Evolutionary conservation across 2,329 filamentous ascomycete genomes (phyloP).

Genomic region (Blastomyces silverae): DNA sequence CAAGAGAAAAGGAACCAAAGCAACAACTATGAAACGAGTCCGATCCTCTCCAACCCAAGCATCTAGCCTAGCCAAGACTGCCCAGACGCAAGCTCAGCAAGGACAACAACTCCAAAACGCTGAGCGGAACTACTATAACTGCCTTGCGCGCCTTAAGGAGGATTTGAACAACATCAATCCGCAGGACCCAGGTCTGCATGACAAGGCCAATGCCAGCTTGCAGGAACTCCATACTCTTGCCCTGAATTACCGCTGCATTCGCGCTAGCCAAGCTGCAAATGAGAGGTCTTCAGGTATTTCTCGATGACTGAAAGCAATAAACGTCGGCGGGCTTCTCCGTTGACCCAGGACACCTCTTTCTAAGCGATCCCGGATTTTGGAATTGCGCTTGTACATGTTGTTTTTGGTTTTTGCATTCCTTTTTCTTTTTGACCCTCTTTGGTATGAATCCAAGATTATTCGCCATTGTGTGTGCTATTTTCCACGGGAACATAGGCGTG

Average conservation of each 20-base stretch:
- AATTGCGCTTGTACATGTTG: neutral
- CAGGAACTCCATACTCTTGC: slow-evolving; percentile 41
- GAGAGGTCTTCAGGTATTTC: slow-evolving; percentile 20
- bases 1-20: slow-evolving; percentile 35
- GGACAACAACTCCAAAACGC: slow-evolving; percentile 39
- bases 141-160: slow-evolving; percentile 36
- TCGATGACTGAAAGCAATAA: slow-evolving; percentile 2
- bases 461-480: neutral
- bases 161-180: slow-evolving; percentile 37
- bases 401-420: slow-evolving; percentile 2
- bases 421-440: neutral
- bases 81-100: slow-evolving; percentile 31
- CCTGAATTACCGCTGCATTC: slow-evolving; percentile 39
- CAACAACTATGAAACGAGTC: slow-evolving; percentile 40
- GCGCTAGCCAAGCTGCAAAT: slow-evolving; percentile 37
- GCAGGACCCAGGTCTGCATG: slow-evolving; percentile 38
- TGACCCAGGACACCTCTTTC: neutral
- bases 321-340: neutral
- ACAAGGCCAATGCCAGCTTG: slow-evolving; percentile 41
- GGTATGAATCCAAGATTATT: neutral
- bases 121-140: slow-evolving; percentile 39
- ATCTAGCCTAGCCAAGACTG: slow-evolving; percentile 27
- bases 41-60: slow-evolving; percentile 34
- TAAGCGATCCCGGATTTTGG: neutral
- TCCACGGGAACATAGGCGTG: neutral